A percentile compares a stretch with the other conserved stretches of the same genome.
Conservation (phyloP, 441 rosid species). For the Codiaeum variegatum region DNA sequence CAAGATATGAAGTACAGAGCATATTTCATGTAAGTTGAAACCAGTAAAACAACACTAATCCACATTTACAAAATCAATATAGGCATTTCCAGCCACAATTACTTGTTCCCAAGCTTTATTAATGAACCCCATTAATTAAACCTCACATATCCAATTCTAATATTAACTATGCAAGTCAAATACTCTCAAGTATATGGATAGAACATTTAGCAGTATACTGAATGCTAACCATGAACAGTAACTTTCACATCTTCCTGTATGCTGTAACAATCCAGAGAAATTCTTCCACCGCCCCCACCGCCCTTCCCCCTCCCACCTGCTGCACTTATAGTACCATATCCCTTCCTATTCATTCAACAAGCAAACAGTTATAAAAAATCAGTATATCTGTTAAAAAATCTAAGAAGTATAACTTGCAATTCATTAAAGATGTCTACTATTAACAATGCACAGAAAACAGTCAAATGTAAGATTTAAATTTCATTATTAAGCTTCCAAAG, state of each 20-base stretch:
- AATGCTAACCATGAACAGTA: slow-evolving; percentile 70
- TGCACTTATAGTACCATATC: slow-evolving; percentile 78
- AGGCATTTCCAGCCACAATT: not conserved
- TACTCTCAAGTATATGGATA: slow-evolving; percentile 24
- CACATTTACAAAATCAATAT: not conserved
- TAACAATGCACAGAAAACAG: not conserved
- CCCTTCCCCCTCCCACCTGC: slow-evolving; percentile 96
- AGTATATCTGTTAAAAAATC: slow-evolving; percentile 12
- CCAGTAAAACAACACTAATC: not conserved
- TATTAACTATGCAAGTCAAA: slow-evolving; percentile 6
- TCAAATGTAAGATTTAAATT: not conserved
- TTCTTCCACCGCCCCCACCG: slow-evolving; percentile 99
- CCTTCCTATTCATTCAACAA: slow-evolving; percentile 63
- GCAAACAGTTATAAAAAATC: slow-evolving; percentile 14
- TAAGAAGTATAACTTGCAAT: slow-evolving; percentile 8
- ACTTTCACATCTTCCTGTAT: slow-evolving; percentile 86
- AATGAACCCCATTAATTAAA: not conserved
- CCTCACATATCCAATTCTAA: not conserved
- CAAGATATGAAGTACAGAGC: not conserved
- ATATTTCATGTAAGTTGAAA: not conserved
- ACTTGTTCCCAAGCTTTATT: not conserved
- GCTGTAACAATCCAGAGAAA: slow-evolving; percentile 93
- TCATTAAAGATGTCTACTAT: slow-evolving; percentile 8
- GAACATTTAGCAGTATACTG: slow-evolving; percentile 28
- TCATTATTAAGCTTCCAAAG: not conserved